Base-by-base conservation (phyloP, 2,329 filamentous ascomycete species). In the Penicillium psychrosexuale region DNA sequence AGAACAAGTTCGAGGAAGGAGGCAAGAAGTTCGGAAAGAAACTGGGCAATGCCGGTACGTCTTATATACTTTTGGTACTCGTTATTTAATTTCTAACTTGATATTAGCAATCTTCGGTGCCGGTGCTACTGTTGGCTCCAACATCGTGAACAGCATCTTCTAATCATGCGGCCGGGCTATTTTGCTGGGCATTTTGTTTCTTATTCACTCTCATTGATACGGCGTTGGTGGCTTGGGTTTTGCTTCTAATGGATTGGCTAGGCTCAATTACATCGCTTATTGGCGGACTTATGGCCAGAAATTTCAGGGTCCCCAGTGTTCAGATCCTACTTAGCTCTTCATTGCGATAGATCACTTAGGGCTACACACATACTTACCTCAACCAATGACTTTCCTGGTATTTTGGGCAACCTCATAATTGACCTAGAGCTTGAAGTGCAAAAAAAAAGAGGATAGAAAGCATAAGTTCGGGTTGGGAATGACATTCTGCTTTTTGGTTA, bases 21-120 rank as follows among this genome's bases (percentile, higher is more conserved):
- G 91, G 90, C 53, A 96, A 96, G 85, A 97, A 97, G 78, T 89
- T 97, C 75, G 92, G 93, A 63, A 96, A 95, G 84, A 97, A 97
- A 81, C 73, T 93, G 68, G 93, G 93, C 33, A 87, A 87, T 71
- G 84, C 84, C 52, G 76, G 77, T 75, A 74, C 53, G 73, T 73
- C 38, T 27, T 24, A 24, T 24, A 11, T 40, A 13, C 40, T 6
- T 27, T n/a, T 40, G 15, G n/a, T 28, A 51, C 5, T 17, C 27
- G 4, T 28, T 11, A n/a, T 34, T 15, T n/a, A 8, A 3, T 22
- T 44, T 50, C 66, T 71, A 57, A 71, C 55, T 33, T 48, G 7
- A 47, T 28, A 65, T 81, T 82, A 42, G 91, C 91, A 28, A 91
- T 97, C 63, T 96, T 96, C 67, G 93, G 93, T 72, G 93, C 93